Evolutionary conservation across 2,329 filamentous ascomycete genomes (phyloP).

Genomic region (Colletotrichum orchidophilum): DNA sequence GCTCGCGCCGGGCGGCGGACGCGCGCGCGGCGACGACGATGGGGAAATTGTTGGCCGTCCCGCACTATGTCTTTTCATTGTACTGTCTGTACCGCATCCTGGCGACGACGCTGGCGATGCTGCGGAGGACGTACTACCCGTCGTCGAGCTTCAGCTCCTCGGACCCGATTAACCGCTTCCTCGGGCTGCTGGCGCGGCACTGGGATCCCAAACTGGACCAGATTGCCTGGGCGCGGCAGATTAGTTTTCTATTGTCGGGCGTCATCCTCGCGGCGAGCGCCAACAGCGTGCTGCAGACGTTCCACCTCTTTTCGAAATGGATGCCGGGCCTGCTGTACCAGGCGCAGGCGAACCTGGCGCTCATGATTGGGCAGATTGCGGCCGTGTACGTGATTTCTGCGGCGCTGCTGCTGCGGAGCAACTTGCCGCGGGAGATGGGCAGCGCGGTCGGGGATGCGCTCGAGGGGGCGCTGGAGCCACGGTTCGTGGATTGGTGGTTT

Average conservation of each 20-base stretch:
- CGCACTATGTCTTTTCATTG: constrained; percentile 74
- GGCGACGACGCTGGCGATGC: constrained; percentile 74
- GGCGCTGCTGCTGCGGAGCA: constrained; percentile 79
- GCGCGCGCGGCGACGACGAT: constrained; percentile 72
- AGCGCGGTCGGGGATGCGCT: constrained; percentile 81
- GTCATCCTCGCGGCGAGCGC: constrained; percentile 85
- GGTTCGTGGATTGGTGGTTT: constrained; percentile 85
- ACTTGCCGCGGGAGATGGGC: constrained; percentile 80
- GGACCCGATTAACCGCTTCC: constrained; percentile 85
- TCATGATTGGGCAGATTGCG: constrained; percentile 81
- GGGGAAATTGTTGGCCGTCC: constrained; percentile 71
- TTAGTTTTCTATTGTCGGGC: constrained; percentile 84
- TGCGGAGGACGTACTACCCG: constrained; percentile 66
- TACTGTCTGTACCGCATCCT: constrained; percentile 88
- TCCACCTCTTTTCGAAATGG: constrained; percentile 81
- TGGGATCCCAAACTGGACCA: constrained; percentile 87
- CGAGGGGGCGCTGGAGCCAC: constrained; percentile 77
- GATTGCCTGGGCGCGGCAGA: constrained; percentile 83
- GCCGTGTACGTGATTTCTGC: constrained; percentile 88
- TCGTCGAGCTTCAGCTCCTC: constrained; percentile 67
- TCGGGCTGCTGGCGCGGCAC: constrained; percentile 82
- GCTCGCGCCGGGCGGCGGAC: constrained; percentile 69
- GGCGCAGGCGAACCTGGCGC: constrained; percentile 79
- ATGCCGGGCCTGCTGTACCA: constrained; percentile 76
- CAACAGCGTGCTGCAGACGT: constrained; percentile 85